These are phyloP conservation scores for Termitomyces bulborhizus DNA, from an alignment of 768 basidiomycete genomes.

Conservation along the genomic window DNA sequence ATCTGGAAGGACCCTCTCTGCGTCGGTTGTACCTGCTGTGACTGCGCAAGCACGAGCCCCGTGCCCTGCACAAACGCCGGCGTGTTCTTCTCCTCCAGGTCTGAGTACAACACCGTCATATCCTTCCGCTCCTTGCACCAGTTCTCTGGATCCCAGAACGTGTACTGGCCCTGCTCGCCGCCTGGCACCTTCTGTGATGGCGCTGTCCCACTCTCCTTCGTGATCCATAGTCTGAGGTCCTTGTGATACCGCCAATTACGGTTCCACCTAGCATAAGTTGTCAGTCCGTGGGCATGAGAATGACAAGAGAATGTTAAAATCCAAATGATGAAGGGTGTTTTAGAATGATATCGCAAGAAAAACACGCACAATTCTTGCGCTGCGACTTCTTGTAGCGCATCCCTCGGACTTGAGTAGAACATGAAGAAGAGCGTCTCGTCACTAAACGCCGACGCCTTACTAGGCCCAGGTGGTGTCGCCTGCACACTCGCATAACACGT, in stretches of 20 bases:
- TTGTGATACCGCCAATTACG: conserved; percentile 98
- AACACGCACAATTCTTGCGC: conserved; percentile 86
- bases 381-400: conserved; percentile 90
- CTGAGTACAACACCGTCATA: conserved; percentile 67
- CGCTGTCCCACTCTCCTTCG: conserved; percentile 78
- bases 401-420: conserved; percentile 92
- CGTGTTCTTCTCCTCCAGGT: conserved; percentile 66
- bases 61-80: conserved; percentile 55
- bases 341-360: conserved; percentile 8
- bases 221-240: conserved; percentile 77
- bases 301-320: not conserved
- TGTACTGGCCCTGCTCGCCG: conserved; percentile 84
- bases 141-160: conserved; percentile 82
- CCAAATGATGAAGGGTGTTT: not conserved
- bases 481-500: conserved; percentile 86
- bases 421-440: conserved; percentile 98
- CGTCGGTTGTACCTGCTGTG: conserved; percentile 28
- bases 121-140: conserved; percentile 76
- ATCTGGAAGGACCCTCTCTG: conserved; percentile 45
- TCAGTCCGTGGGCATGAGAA: conserved; percentile 2
- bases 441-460: conserved; percentile 78
- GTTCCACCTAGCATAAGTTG: conserved; percentile 55
- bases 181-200: conserved; percentile 74
- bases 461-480: conserved; percentile 76
- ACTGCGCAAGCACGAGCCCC: conserved; percentile 36